Conservation (phyloP, 306 rosid species). For the Ziziphus jujuba region DNA sequence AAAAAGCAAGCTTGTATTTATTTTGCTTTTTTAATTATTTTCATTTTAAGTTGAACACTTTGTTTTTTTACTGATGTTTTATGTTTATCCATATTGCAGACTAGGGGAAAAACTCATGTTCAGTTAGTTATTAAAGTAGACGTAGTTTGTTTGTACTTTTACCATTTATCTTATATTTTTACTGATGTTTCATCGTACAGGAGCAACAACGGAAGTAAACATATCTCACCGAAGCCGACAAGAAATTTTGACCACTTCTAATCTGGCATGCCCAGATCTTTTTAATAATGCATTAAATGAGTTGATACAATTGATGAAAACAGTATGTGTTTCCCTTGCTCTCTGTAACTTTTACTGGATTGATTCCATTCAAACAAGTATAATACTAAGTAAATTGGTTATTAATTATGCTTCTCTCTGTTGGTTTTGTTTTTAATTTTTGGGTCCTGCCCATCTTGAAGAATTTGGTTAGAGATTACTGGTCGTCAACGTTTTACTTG, state of each 20-base stretch:
- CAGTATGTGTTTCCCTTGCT: conserved; percentile 35
- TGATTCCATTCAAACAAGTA: background rate
- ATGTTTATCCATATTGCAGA: no score
- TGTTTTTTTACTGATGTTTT: no score
- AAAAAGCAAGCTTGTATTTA: no score
- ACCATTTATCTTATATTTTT: background rate
- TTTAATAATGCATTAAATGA: conserved; percentile 70
- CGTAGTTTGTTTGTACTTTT: no score
- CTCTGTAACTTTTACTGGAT: conserved; percentile 8
- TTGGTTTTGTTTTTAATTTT: background rate
- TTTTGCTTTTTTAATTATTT: no score
- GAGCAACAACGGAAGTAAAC: conserved; percentile 85
- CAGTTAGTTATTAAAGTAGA: no score
- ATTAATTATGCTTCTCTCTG: background rate
- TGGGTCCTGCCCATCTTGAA: conserved; percentile 27
- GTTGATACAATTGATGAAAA: conserved; percentile 74
- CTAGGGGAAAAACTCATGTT: no score
- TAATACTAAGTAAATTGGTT: background rate
- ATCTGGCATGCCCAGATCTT: conserved; percentile 72
- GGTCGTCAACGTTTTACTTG: conserved; percentile 86
- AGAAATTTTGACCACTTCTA: conserved; percentile 70
- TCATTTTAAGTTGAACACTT: no score
- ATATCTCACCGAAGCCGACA: conserved; percentile 86
- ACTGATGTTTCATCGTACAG: conserved; percentile 40
- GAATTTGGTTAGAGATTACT: conserved; percentile 84